Percentiles rank a stretch among this genome's conserved stretches.
phyloP scores from a whole-genome alignment of 2,329 filamentous ascomycete genomes.

The Macrophomina phaseolina region DNA sequence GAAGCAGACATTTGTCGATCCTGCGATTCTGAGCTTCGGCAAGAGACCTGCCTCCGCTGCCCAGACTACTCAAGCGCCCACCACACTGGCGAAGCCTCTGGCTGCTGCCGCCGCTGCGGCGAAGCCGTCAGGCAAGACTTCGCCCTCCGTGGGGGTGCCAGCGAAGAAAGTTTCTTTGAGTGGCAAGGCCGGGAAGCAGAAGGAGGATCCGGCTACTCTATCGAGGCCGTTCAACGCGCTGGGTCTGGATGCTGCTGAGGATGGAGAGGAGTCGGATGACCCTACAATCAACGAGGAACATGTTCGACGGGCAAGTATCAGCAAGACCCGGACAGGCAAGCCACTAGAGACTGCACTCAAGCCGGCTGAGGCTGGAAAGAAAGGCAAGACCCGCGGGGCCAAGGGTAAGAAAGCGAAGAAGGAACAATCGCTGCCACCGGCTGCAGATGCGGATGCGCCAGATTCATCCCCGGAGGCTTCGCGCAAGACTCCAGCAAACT shows the following conservation, averaged over 20 bases:
- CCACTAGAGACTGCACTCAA: slow-evolving; percentile 41
- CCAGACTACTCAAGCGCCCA: slow-evolving; percentile 41
- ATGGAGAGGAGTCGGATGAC: slow-evolving; percentile 41
- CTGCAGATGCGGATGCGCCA: slow-evolving; percentile 39
- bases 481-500: slow-evolving; percentile 44
- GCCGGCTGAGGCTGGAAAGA: slow-evolving; percentile 49
- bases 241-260: slow-evolving; percentile 46
- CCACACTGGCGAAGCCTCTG: slow-evolving; percentile 51
- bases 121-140: slow-evolving; percentile 41
- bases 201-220: slow-evolving; percentile 47
- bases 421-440: slow-evolving; percentile 32
- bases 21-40: slow-evolving; percentile 76
- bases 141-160: slow-evolving; percentile 44
- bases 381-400: slow-evolving; percentile 53
- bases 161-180: slow-evolving; percentile 36
- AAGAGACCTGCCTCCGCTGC: slow-evolving; percentile 37
- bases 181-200: slow-evolving; percentile 33
- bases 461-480: slow-evolving; percentile 37
- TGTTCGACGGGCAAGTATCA: slow-evolving; percentile 44
- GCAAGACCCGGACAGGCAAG: slow-evolving; percentile 48
- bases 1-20: slow-evolving; percentile 69
- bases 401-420: slow-evolving; percentile 52
- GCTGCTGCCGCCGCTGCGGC: slow-evolving; percentile 41
- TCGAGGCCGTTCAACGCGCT: slow-evolving; percentile 48
- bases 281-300: slow-evolving; percentile 35